These are phyloP conservation scores for Penicillium nucicola DNA, from an alignment of 495 filamentous ascomycete genomes.

Conservation along the genomic window DNA sequence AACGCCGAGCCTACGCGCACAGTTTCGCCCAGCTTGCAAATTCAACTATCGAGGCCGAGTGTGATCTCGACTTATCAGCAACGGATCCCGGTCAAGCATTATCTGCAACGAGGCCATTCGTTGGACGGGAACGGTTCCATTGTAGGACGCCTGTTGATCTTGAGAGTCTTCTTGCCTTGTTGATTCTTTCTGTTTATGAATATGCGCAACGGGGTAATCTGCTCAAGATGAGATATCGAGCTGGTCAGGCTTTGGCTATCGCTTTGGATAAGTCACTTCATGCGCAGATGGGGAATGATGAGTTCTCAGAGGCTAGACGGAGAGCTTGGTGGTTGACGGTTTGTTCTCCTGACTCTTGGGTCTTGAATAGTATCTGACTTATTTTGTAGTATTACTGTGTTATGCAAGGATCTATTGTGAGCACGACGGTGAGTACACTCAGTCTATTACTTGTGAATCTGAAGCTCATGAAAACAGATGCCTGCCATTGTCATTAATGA, in stretches of 20 bases:
- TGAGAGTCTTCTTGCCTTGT: conserved; percentile 53
- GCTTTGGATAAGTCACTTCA: conserved; percentile 54
- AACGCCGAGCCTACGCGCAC: conserved; percentile 53
- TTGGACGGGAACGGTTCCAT: conserved; percentile 50
- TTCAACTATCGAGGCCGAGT: conserved; percentile 53
- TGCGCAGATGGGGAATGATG: conserved; percentile 41
- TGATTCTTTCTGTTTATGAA: conserved; percentile 57
- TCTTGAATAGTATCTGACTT: conserved; percentile 7
- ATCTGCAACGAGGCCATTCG: conserved; percentile 38
- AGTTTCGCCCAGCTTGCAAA: conserved; percentile 52
- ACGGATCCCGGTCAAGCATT: conserved; percentile 52
- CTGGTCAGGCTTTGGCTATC: conserved; percentile 53
- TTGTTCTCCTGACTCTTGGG: not conserved
- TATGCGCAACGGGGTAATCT: conserved; percentile 60
- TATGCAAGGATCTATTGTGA: conserved; percentile 58
- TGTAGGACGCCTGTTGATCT: conserved; percentile 48
- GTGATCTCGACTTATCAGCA: conserved; percentile 53
- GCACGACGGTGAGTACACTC: conserved; percentile 47
- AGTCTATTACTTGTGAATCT: not conserved
- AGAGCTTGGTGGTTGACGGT: conserved; percentile 65
- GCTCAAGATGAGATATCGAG: conserved; percentile 58
- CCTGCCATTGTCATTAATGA: conserved; percentile 54
- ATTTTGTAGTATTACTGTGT: conserved; percentile 51
- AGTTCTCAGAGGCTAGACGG: conserved; percentile 51
- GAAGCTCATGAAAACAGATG: conserved; percentile 30